Percentiles rank a stretch among this genome's conserved stretches.
phyloP scores from a whole-genome alignment of 2,329 filamentous ascomycete genomes.

The Trichoderma sp. region DNA sequence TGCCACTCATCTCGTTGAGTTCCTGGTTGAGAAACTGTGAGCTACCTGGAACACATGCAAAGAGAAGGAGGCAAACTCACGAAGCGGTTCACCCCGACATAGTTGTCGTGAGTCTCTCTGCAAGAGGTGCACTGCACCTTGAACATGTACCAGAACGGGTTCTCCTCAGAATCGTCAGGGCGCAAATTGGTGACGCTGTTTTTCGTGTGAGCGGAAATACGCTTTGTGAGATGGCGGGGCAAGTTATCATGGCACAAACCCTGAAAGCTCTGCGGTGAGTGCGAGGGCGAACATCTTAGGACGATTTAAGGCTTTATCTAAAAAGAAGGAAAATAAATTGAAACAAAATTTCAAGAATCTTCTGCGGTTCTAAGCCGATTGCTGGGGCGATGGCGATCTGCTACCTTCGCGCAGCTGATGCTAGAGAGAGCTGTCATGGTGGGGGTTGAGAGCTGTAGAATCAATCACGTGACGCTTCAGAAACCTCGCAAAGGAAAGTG shows the following conservation, averaged over 20 bases:
- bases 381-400: background rate
- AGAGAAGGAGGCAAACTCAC: conserved; percentile 55
- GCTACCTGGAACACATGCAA: background rate
- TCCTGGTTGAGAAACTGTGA: conserved; percentile 61
- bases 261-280: conserved; percentile 69
- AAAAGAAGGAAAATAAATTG: background rate
- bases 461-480: conserved; percentile 22
- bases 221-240: conserved; percentile 16
- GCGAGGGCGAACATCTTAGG: conserved; percentile 66
- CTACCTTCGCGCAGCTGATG: background rate
- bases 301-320: background rate
- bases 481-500: conserved; percentile 14
- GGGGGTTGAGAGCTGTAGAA: background rate
- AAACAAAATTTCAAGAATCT: background rate
- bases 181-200: conserved; percentile 85
- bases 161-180: conserved; percentile 78
- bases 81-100: conserved; percentile 84
- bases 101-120: conserved; percentile 85
- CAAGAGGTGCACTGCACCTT: conserved; percentile 98
- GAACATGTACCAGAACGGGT: conserved; percentile 96
- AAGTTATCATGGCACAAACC: conserved; percentile 53
- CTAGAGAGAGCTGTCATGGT: conserved; percentile 13
- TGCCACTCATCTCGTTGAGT: conserved; percentile 86
- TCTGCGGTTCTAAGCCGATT: background rate
- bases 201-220: conserved; percentile 21